Conservation (phyloP, 495 filamentous ascomycete species). For the Platismatia glauca region DNA sequence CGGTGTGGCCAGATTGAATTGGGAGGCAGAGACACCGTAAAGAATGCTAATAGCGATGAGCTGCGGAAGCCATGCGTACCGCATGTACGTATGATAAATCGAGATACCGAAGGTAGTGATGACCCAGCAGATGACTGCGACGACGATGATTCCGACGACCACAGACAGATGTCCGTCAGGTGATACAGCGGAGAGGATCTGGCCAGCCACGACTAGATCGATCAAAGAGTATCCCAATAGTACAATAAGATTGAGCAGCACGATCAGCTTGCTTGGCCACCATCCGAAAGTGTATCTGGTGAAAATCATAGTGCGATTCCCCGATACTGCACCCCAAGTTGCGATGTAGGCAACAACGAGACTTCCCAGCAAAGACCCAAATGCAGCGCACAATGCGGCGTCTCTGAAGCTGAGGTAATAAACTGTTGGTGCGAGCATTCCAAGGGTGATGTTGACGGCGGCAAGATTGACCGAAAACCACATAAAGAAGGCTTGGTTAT, state of each 20-base stretch:
- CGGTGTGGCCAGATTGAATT: conserved; percentile 49
- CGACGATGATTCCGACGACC: conserved; percentile 59
- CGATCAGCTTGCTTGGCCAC: conserved; percentile 69
- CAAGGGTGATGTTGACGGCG: conserved; percentile 67
- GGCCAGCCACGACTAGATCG: conserved; percentile 61
- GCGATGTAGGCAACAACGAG: conserved; percentile 57
- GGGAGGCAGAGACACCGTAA: conserved; percentile 53
- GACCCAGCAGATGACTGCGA: conserved; percentile 55
- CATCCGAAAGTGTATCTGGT: conserved; percentile 69
- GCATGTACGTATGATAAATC: conserved; percentile 64
- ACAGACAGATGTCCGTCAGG: conserved; percentile 51
- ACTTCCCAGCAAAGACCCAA: conserved; percentile 53
- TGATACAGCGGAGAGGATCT: conserved; percentile 66
- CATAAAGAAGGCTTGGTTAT: conserved; percentile 55
- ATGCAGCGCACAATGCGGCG: conserved; percentile 54
- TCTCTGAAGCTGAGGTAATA: conserved; percentile 61
- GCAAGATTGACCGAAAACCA: conserved; percentile 74
- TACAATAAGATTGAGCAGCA: conserved; percentile 61
- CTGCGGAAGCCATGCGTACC: conserved; percentile 62
- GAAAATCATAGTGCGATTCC: conserved; percentile 60
- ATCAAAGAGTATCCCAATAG: conserved; percentile 65
- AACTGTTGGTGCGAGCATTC: conserved; percentile 62
- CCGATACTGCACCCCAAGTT: conserved; percentile 62
- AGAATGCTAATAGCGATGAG: conserved; percentile 57
- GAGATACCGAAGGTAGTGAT: conserved; percentile 67